Percentiles rank a stretch among this genome's conserved stretches.
phyloP scores from a whole-genome alignment of 305 asterid species.

The Solanum hybrid region DNA sequence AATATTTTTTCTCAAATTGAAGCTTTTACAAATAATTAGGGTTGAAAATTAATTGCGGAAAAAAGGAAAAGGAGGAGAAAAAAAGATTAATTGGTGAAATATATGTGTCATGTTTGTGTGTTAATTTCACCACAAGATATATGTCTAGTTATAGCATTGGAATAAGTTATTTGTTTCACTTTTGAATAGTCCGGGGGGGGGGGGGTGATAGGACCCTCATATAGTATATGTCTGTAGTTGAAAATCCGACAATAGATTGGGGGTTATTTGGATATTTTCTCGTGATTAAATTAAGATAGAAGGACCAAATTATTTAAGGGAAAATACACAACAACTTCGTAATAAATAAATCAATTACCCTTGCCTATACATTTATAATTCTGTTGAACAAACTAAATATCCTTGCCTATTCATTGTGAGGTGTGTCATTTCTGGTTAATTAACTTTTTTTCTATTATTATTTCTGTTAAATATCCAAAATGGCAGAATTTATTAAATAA shows the following conservation, averaged over 20 bases:
- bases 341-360: neutral
- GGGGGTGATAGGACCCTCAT: neutral
- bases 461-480: neutral
- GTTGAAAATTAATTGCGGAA: neutral
- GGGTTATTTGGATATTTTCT: neutral
- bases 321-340: neutral
- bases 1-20: too few relatives aligned
- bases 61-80: neutral
- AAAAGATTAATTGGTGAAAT: neutral
- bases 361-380: neutral
- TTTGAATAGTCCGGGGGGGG: too few relatives aligned
- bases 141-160: too few relatives aligned
- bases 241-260: neutral
- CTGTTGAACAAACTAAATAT: neutral
- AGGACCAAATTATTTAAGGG: neutral
- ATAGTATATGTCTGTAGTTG: neutral
- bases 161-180: too few relatives aligned
- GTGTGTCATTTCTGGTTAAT: neutral
- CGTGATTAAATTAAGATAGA: neutral
- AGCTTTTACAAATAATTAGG: neutral
- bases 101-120: neutral
- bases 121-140: too few relatives aligned
- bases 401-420: neutral
- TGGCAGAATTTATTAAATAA: neutral
- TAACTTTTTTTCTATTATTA: neutral